phyloP scores from a whole-genome alignment of 2,329 filamentous ascomycete species.

The Periglandula ipomoeae region DNA sequence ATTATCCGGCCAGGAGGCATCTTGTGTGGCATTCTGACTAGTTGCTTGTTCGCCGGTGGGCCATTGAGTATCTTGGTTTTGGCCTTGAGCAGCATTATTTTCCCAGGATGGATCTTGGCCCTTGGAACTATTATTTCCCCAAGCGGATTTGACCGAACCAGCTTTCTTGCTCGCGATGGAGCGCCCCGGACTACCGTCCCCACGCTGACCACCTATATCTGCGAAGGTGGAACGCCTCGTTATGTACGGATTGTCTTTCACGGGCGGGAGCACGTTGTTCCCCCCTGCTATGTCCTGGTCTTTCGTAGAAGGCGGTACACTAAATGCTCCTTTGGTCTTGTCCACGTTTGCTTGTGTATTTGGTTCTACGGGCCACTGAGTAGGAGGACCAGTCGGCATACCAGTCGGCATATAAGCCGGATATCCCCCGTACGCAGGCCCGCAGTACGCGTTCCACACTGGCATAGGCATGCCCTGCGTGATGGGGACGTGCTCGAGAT shows the following conservation, averaged over 20 bases:
- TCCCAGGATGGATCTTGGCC: background rate
- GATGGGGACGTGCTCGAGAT: conserved; percentile 19
- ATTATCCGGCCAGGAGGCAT: background rate
- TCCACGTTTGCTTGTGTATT: background rate
- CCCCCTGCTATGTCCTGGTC: conserved; percentile 14
- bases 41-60: background rate
- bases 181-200: background rate
- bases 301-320: conserved; percentile 12
- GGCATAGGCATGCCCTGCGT: conserved; percentile 20
- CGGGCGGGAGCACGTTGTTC: conserved; percentile 22
- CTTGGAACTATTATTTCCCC: background rate
- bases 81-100: background rate
- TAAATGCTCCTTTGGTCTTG: conserved; percentile 11
- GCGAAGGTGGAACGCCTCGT: conserved; percentile 14
- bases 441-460: conserved; percentile 14
- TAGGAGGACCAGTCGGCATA: background rate
- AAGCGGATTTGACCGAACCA: background rate
- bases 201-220: conserved; percentile 9
- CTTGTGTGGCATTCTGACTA: too few relatives aligned
- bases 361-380: too few relatives aligned
- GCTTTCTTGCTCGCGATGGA: conserved; percentile 5
- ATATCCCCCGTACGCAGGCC: conserved; percentile 13
- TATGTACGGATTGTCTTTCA: conserved; percentile 19
- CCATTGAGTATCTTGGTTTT: background rate
- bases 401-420: conserved; percentile 8